phyloP scores from a whole-genome alignment of 495 filamentous ascomycete species.

The Tetracladium marchalianum region DNA sequence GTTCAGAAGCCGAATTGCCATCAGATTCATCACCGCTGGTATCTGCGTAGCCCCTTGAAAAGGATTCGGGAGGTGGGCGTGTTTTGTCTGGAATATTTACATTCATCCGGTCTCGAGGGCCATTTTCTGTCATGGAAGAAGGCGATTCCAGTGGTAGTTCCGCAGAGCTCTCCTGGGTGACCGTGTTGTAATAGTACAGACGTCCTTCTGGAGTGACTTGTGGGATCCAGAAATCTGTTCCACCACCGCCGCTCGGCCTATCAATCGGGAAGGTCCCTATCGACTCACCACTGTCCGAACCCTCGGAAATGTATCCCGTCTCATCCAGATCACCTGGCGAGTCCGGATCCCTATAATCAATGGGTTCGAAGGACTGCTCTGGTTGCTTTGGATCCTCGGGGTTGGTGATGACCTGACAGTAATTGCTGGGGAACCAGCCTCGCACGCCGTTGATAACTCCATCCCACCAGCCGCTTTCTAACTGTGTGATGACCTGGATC shows the following conservation, averaged over 20 bases:
- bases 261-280: constrained; percentile 57
- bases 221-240: constrained; percentile 96
- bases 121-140: constrained; percentile 66
- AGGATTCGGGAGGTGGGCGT: constrained; percentile 82
- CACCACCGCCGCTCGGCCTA: constrained; percentile 51
- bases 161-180: constrained; percentile 86
- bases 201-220: constrained; percentile 91
- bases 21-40: constrained; percentile 81
- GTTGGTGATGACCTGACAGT: constrained; percentile 76
- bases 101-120: constrained; percentile 78
- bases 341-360: constrained; percentile 40
- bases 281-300: constrained; percentile 54
- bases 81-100: constrained; percentile 85
- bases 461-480: constrained; percentile 99
- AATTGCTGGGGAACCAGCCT: constrained; percentile 99
- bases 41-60: constrained; percentile 72
- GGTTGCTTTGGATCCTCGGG: constrained; percentile 49
- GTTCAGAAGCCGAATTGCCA: constrained; percentile 71
- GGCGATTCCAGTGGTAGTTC: constrained; percentile 91
- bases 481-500: constrained; percentile 94
- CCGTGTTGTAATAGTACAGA: constrained; percentile 95
- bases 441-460: constrained; percentile 87
- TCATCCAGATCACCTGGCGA: constrained; percentile 60
- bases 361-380: constrained; percentile 25
- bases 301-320: constrained; percentile 59